These are phyloP conservation scores for Chaetomiaceae sp. DNA, from an alignment of 2,329 filamentous ascomycete species.

Conservation along the genomic window DNA sequence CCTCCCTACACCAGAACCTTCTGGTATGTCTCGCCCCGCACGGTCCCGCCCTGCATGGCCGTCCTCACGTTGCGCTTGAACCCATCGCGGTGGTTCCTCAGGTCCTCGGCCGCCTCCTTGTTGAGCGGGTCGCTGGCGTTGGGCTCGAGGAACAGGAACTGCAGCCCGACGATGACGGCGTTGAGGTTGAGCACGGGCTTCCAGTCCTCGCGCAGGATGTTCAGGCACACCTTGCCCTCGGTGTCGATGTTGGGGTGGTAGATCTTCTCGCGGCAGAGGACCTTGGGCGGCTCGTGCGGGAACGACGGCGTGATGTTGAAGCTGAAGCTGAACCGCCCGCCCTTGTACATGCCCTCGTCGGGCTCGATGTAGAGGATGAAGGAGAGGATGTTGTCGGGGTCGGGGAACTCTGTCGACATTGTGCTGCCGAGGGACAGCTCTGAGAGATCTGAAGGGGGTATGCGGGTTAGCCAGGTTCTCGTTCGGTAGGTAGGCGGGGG, in stretches of 20 bases:
- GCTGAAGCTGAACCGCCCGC: constrained; percentile 79
- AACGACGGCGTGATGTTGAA: constrained; percentile 94
- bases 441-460: constrained; percentile 62
- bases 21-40: constrained; percentile 72
- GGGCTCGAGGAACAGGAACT: constrained; percentile 97
- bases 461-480: constrained; percentile 10
- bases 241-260: constrained; percentile 99
- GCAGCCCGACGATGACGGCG: constrained; percentile 89
- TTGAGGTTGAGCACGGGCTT: constrained; percentile 97
- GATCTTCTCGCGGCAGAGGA: constrained; percentile 95
- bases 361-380: constrained; percentile 78
- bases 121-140: constrained; percentile 97
- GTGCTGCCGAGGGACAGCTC: constrained; percentile 74
- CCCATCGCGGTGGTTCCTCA: constrained; percentile 75
- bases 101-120: constrained; percentile 92
- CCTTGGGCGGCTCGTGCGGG: constrained; percentile 95
- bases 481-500: neutral
- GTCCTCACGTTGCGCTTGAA: constrained; percentile 89
- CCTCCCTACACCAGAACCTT: constrained; percentile 65
- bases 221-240: constrained; percentile 95
- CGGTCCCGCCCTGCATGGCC: constrained; percentile 74
- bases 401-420: constrained; percentile 76
- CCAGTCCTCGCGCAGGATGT: constrained; percentile 97
- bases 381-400: constrained; percentile 81
- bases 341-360: constrained; percentile 84